Evolutionary conservation across 257 asterid genomes (phyloP).

Genomic region (Sherardia arvensis): DNA sequence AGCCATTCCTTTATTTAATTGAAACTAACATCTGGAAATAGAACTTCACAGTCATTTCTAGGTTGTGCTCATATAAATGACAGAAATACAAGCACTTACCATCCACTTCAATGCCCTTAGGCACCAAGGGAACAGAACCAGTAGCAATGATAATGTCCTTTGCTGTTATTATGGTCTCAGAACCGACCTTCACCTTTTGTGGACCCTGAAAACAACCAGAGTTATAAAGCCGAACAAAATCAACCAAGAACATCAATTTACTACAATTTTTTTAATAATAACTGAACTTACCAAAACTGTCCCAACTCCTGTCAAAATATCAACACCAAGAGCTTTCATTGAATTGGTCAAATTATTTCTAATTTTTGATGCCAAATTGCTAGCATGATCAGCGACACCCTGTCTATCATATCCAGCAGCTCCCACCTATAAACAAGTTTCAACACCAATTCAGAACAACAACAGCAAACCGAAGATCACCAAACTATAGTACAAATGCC

Average conservation of each 20-base stretch:
- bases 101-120: conserved; percentile 95
- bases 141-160: conserved; percentile 90
- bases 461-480: background rate
- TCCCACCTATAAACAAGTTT: conserved; percentile 52
- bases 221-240: background rate
- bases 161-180: conserved; percentile 61
- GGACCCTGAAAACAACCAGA: conserved; percentile 54
- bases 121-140: conserved; percentile 85
- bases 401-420: conserved; percentile 93
- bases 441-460: conserved; percentile 5
- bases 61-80: conserved; percentile 11
- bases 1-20: background rate
- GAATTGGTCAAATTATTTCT: conserved; percentile 88
- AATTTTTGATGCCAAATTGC: conserved; percentile 79
- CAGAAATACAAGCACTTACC: conserved; percentile 44
- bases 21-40: background rate
- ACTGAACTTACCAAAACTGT: conserved; percentile 57
- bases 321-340: conserved; percentile 84
- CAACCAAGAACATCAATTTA: background rate
- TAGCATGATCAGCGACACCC: conserved; percentile 93
- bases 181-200: conserved; percentile 72
- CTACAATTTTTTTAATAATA: background rate
- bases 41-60: background rate
- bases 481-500: background rate
- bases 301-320: conserved; percentile 86